These are phyloP conservation scores for Macrophomina phaseolina DNA, from an alignment of 2,329 filamentous ascomycete species.

Conservation along the genomic window DNA sequence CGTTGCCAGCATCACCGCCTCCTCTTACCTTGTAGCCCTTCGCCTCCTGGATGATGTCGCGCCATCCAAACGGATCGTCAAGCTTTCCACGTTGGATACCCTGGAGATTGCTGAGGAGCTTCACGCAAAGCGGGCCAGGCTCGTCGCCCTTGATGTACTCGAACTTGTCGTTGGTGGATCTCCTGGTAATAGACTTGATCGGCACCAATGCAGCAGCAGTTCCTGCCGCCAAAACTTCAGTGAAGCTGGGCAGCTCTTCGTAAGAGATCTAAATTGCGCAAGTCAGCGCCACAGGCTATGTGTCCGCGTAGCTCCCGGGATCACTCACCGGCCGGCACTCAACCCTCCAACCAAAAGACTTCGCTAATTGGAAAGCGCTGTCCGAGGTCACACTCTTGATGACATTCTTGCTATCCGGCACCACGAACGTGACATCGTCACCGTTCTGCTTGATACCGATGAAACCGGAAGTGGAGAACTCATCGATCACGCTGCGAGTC, in stretches of 20 bases:
- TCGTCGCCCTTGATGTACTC: constrained; percentile 65
- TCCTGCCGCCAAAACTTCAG: constrained; percentile 88
- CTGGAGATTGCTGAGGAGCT: constrained; percentile 77
- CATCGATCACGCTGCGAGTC: constrained; percentile 83
- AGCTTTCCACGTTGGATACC: constrained; percentile 84
- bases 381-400: constrained; percentile 87
- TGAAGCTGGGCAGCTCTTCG: constrained; percentile 66
- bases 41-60: constrained; percentile 51
- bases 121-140: constrained; percentile 73
- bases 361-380: constrained; percentile 76
- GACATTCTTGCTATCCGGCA: constrained; percentile 86
- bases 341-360: constrained; percentile 81
- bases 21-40: constrained; percentile 38
- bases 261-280: constrained; percentile 63
- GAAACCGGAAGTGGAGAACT: constrained; percentile 95
- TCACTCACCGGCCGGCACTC: constrained; percentile 71
- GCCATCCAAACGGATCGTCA: constrained; percentile 79
- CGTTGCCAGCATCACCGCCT: constrained; percentile 32
- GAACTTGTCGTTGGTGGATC: constrained; percentile 61
- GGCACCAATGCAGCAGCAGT: constrained; percentile 92
- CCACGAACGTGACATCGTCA: constrained; percentile 72
- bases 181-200: constrained; percentile 86
- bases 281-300: constrained; percentile 5
- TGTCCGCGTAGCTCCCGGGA: neutral
- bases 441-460: constrained; percentile 74